Percentiles rank a stretch among this genome's conserved stretches.
Evolutionary conservation across 805 yeast species (phyloP).

Genomic region (Yarrowia osloensis): DNA sequence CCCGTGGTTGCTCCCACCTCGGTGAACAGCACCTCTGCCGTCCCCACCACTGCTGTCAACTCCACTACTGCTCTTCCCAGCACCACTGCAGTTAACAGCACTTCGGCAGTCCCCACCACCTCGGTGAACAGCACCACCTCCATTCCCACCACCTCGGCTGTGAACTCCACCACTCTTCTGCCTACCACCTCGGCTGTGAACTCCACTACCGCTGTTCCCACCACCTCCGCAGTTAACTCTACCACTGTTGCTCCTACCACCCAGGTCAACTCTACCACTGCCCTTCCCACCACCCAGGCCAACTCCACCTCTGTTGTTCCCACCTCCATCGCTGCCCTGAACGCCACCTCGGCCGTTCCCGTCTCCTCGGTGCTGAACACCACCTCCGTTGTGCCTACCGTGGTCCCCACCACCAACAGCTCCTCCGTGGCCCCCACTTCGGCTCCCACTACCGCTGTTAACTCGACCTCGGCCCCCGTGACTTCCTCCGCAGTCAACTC

Average conservation of each 20-base stretch:
- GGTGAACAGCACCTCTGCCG: not conserved
- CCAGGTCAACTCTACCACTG: not conserved
- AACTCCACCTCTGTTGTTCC: slow-evolving; percentile 8
- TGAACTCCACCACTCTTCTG: not conserved
- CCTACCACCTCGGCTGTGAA: not conserved
- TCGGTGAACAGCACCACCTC: not conserved
- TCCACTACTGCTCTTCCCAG: not conserved
- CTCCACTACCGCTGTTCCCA: not conserved
- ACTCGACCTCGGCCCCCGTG: not conserved
- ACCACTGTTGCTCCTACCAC: not conserved
- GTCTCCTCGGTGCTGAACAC: slow-evolving; percentile 2
- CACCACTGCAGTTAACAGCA: not conserved
- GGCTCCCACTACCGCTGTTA: not conserved
- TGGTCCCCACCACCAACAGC: not conserved
- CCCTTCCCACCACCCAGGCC: not conserved
- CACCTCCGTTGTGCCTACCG: not conserved
- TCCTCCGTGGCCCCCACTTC: not conserved
- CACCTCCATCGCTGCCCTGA: slow-evolving; percentile 3
- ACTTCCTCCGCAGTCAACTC: not conserved
- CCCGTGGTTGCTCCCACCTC: not conserved
- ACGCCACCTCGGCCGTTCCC: slow-evolving; percentile 7
- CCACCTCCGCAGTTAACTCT: not conserved
- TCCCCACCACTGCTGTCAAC: not conserved
- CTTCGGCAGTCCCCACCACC: not conserved
- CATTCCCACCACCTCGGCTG: not conserved